Base-by-base conservation (phyloP, 305 asterid genomes). In the Fraxinus sp. region DNA sequence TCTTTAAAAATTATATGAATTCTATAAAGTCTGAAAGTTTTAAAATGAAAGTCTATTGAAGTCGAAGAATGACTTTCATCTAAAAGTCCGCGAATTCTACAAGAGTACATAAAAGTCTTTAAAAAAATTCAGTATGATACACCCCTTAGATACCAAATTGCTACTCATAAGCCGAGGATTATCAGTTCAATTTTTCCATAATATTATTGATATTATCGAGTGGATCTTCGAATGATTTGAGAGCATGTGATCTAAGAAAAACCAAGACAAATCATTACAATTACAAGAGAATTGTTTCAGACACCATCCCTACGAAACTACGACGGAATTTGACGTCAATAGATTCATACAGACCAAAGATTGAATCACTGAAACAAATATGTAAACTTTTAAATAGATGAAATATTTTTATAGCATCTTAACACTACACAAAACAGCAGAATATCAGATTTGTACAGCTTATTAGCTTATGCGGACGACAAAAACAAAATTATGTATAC, bases 181-280 rank as follows among this genome's bases (percentile, higher is more conserved):
- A 5, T 13, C 0, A 10, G 18, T 68, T 8, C 39, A 68, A 68
- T 28, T 68, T 13, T 28, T 2, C 33, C 75, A 1, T 4, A 52
- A 85, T 37, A 73, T 39, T 16, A 73, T 81, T 18, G 66, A 28
- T 41, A 22, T 82, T 77, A 78, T 43, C 37, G 35, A 59, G 78
- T 77, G 80, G 80, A 70, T 80, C 84, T 78, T 64, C 74, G 57
- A 90, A 90, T 88, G 85, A 91, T 89, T 84, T 49, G 90, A 90
- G 86, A 90, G 89, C 91, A 90, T 88, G 89, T 89, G 96, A 88
- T 85, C 87, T 85, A 80, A 88, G 75, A 90, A 85, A 92, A 87
- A 90, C 90, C 91, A 83, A 87, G 89, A 90, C 92, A 85, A 84
- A 76, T 80, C 83, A 73, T 87, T 87, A 89, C 84, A 77, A 84